Percentiles rank a stretch among this genome's conserved stretches.
These are phyloP conservation scores for Paratinospora sagittata DNA, from an alignment of 164 flowering plant species.

Conservation along the genomic window DNA sequence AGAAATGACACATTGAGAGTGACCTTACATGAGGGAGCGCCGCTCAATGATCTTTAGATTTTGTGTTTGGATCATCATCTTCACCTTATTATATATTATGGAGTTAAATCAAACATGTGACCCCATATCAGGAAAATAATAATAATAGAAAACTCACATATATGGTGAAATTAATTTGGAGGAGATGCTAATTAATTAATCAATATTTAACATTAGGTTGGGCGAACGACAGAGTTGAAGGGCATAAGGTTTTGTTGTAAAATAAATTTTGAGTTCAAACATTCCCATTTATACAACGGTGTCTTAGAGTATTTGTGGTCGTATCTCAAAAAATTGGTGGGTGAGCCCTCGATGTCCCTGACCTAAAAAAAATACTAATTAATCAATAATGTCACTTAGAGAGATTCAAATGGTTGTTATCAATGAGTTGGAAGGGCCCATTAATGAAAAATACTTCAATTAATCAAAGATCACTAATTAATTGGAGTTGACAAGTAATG, in stretches of 20 bases:
- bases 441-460: not conserved
- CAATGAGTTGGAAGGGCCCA: conserved; percentile 2
- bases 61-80: not conserved
- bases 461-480: not conserved
- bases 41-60: not conserved
- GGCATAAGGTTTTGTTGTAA: too few species aligned
- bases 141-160: too few species aligned
- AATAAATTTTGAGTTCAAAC: too few species aligned
- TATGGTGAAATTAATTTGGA: not conserved
- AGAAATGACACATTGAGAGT: not conserved
- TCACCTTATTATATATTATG: too few species aligned
- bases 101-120: too few species aligned
- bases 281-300: too few species aligned
- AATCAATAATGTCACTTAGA: not conserved
- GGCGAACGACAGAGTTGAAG: too few species aligned
- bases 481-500: not conserved
- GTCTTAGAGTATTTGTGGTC: too few species aligned
- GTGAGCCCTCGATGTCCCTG: too few species aligned
- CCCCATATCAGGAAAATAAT: too few species aligned
- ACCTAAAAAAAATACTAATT: not conserved
- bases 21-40: not conserved
- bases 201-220: too few species aligned
- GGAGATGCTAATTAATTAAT: not conserved
- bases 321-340: too few species aligned
- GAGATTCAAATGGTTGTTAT: not conserved